Percentiles rank a stretch among this genome's conserved stretches.
phyloP scores from a whole-genome alignment of 225 moss, liverwort and hornwort genomes.

The Neckera pumila region DNA sequence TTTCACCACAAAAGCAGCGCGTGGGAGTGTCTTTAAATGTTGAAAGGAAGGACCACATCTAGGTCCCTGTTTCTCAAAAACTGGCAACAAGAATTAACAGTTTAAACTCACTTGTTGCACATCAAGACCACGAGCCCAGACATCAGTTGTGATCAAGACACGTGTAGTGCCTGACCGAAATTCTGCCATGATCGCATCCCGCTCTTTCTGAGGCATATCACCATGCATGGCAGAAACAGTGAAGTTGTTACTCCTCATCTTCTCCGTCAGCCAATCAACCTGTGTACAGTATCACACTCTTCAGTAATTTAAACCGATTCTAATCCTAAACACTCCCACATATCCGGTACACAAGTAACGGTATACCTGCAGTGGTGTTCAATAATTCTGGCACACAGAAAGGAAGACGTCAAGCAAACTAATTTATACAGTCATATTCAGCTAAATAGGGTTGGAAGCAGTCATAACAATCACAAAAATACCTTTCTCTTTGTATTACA shows the following conservation, averaged over 20 bases:
- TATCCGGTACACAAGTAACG: neutral
- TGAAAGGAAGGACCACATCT: neutral
- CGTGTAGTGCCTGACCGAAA: conserved; percentile 80
- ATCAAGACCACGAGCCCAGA: conserved; percentile 92
- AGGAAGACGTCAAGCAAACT: neutral
- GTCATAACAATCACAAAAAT: neutral
- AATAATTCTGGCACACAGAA: neutral
- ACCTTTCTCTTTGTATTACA: conserved; percentile 92
- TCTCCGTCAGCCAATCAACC: conserved; percentile 91
- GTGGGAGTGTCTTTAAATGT: neutral
- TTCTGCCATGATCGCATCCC: conserved; percentile 90
- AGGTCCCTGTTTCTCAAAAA: neutral
- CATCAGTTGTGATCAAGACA: conserved; percentile 86
- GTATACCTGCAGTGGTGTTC: neutral
- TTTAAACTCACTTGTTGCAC: conserved; percentile 35
- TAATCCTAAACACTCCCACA: neutral
- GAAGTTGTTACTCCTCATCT: conserved; percentile 88
- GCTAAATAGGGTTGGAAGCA: neutral
- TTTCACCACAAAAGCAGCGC: neutral
- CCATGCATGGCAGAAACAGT: conserved; percentile 93
- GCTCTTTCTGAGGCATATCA: conserved; percentile 92
- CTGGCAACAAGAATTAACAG: neutral
- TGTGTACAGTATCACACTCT: neutral
- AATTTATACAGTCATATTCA: neutral
- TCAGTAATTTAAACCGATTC: neutral